Evolutionary conservation across 768 basidiomycete genomes (phyloP), one percentile per base, ranked within the genome.

Genomic region (Royoungia palumana): DNA sequence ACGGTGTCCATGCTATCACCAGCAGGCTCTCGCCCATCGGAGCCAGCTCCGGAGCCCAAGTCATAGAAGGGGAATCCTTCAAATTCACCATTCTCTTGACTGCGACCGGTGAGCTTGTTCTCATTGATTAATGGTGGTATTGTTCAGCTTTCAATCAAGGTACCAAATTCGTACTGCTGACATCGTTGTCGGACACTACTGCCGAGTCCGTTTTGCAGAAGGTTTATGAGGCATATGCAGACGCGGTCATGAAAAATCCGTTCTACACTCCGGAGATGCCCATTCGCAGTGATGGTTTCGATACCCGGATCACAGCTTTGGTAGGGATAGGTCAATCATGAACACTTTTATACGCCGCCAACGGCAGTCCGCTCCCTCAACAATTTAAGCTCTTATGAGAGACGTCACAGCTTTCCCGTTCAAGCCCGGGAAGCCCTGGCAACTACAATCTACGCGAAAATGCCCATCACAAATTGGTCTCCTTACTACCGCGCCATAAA

Each of bases 251-350:
- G 91, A 97, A 98, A 75, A 97, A 97, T 63, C 96, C 96, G 1
- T 99, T 99, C 70, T 93, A 98, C 68, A 95, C 93, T 6, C 89
- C 89, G n/a, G 96, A 98, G 67, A 99, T 98, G 95, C 96, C 96
- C 2, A 94, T 98, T 56, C 82, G 96, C 40, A 92, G 77, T 37
- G 90, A 93, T 58, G 82, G 81, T 16, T 98, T 98, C 62, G 95
- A 98, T 61, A 70, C 70, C 47, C 79, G 83, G 38, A 81, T 90
- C 44, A 71, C 76, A 10, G 63, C 79, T 8, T 69, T 91, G 40
- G 75, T 87, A 59, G 83, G 82, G 12, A 70, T 49, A 24, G 67
- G 70, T 20, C 53, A 60, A 57, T 44, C 51, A 44, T 66, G 42
- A 62, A 39, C 35, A 19, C 11, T 41, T 53, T 14, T 27, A 35